phyloP scores from a whole-genome alignment of 2,329 filamentous ascomycete genomes.

The Colletotrichum phormii region DNA sequence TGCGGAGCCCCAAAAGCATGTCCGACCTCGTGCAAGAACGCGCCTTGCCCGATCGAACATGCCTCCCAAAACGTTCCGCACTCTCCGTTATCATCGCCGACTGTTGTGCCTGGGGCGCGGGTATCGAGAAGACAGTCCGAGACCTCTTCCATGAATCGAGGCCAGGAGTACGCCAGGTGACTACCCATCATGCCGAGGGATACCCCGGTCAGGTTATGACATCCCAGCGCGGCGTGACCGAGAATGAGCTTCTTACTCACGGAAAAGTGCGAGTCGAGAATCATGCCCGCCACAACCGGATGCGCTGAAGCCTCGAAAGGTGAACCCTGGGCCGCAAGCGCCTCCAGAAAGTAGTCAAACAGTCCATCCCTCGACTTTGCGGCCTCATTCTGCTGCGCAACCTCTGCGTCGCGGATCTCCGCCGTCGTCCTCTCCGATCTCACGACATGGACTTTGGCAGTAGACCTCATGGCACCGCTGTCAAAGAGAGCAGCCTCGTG shows the following conservation, averaged over 20 bases:
- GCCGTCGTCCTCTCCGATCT: slow-evolving; percentile 73
- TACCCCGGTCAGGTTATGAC: slow-evolving; percentile 62
- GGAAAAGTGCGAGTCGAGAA: slow-evolving; percentile 78
- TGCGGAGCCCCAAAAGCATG: slow-evolving; percentile 78
- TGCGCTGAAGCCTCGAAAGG: slow-evolving; percentile 51
- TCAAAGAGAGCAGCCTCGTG: slow-evolving; percentile 5
- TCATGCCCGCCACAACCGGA: slow-evolving; percentile 76
- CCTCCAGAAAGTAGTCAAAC: slow-evolving; percentile 46
- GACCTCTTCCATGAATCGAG: slow-evolving; percentile 76
- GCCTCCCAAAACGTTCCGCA: slow-evolving; percentile 57
- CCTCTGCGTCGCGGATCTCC: slow-evolving; percentile 72
- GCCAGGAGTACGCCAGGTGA: slow-evolving; percentile 77
- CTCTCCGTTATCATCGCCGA: slow-evolving; percentile 55
- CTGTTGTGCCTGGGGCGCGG: slow-evolving; percentile 48
- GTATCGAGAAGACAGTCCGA: slow-evolving; percentile 57
- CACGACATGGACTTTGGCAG: slow-evolving; percentile 77
- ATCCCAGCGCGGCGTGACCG: slow-evolving; percentile 74
- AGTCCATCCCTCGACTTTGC: slow-evolving; percentile 69
- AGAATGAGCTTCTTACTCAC: slow-evolving; percentile 67
- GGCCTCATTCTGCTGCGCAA: slow-evolving; percentile 71
- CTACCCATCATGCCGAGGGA: slow-evolving; percentile 79
- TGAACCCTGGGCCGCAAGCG: slow-evolving; percentile 58
- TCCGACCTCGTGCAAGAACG: slow-evolving; percentile 78
- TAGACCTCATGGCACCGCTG: slow-evolving; percentile 31
- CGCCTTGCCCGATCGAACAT: slow-evolving; percentile 69